Evolutionary conservation across 441 rosid species (phyloP).

Genomic region (Omphalea diandra): DNA sequence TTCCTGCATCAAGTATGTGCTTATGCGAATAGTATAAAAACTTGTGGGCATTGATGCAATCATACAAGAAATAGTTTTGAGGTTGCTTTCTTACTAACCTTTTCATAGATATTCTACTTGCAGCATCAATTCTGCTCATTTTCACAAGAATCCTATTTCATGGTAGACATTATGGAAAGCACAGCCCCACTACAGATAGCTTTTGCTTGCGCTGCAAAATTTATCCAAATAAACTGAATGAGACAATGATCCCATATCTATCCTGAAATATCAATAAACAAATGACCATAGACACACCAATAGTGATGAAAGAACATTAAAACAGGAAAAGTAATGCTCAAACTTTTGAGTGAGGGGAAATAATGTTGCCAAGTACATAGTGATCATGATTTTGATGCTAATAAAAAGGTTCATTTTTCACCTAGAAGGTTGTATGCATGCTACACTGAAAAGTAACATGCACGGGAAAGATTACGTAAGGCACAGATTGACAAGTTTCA

Average conservation of each 20-base stretch:
- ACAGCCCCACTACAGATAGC: slow-evolving; percentile 28
- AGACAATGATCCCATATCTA: slow-evolving; percentile 27
- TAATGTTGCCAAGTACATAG: slow-evolving; percentile 10
- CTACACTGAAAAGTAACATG: neutral
- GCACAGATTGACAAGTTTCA: neutral
- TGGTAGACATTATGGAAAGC: slow-evolving; percentile 28
- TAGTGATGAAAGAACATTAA: slow-evolving; percentile 13
- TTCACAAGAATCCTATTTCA: slow-evolving; percentile 35
- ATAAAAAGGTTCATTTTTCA: neutral
- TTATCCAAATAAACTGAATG: slow-evolving; percentile 33
- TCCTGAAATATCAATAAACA: slow-evolving; percentile 19
- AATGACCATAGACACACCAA: slow-evolving; percentile 12
- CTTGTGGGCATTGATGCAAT: slow-evolving; percentile 50
- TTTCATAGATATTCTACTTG: slow-evolving; percentile 36
- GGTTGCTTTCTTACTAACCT: slow-evolving; percentile 36
- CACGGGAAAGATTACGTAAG: neutral
- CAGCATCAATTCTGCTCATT: slow-evolving; percentile 52
- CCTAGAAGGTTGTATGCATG: neutral
- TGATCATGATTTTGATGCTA: neutral
- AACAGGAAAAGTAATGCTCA: slow-evolving; percentile 12
- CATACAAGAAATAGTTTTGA: slow-evolving; percentile 37
- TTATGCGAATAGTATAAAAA: slow-evolving; percentile 35
- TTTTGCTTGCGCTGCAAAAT: slow-evolving; percentile 24
- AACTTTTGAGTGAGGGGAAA: slow-evolving; percentile 7
- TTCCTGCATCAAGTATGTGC: slow-evolving; percentile 26